These are phyloP conservation scores for Xylogone sp. DNA, from an alignment of 2,329 filamentous ascomycete species.

Conservation along the genomic window DNA sequence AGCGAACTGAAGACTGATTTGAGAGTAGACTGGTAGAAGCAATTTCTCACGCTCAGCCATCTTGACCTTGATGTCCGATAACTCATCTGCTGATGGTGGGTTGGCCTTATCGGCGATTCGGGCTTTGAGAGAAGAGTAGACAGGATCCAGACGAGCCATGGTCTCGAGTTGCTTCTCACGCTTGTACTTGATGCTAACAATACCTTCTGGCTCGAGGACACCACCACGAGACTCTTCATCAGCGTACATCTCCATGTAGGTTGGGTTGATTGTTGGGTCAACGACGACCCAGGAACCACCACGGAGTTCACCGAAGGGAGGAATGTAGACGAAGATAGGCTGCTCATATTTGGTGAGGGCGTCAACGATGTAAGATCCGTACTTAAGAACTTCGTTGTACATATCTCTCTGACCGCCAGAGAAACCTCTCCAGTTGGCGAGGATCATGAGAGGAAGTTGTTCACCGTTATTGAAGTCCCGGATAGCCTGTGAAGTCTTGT, in stretches of 20 bases:
- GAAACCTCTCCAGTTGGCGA: conserved; percentile 99
- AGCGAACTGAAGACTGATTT: conserved; percentile 95
- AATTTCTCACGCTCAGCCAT: conserved; percentile 83
- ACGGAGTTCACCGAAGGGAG: conserved; percentile 91
- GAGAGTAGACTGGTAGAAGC: conserved; percentile 86
- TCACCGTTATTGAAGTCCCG: conserved; percentile 99
- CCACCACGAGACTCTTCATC: conserved; percentile 92
- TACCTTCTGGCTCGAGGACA: conserved; percentile 97
- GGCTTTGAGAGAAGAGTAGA: conserved; percentile 81
- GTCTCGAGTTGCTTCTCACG: conserved; percentile 96
- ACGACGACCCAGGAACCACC: conserved; percentile 99
- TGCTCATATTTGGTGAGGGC: conserved; percentile 98
- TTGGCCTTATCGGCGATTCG: conserved; percentile 63
- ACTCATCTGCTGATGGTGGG: conserved; percentile 58
- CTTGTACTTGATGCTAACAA: conserved; percentile 97
- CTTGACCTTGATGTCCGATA: conserved; percentile 75
- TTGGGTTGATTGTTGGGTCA: conserved; percentile 95
- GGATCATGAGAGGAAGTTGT: conserved; percentile 96
- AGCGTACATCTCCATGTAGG: conserved; percentile 99
- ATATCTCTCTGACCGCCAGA: conserved; percentile 98
- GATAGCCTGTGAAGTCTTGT: conserved; percentile 99
- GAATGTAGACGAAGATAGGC: conserved; percentile 98
- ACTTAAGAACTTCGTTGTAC: conserved; percentile 99
- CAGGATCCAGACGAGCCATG: conserved; percentile 88
- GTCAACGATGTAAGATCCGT: conserved; percentile 98